Conservation (phyloP, 2,329 filamentous ascomycete species). For the Pseudopyrenochaeta lycopersici region DNA sequence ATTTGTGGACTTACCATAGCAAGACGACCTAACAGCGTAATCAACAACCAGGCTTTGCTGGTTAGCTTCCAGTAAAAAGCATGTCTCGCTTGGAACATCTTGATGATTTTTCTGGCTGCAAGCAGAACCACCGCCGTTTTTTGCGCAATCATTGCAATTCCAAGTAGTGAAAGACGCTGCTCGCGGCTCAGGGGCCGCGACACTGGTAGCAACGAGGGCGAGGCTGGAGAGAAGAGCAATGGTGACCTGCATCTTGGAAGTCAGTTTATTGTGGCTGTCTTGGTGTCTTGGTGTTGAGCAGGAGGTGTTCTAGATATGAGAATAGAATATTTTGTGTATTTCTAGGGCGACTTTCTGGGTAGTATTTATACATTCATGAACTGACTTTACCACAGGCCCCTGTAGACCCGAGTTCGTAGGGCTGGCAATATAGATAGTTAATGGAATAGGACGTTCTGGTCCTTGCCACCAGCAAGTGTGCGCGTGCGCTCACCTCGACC, state of each 20-base stretch:
- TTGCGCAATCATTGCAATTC: constrained; percentile 1
- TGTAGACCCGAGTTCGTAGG: neutral
- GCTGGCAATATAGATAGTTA: neutral
- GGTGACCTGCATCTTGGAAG: neutral
- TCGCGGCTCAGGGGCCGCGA: constrained; percentile 1
- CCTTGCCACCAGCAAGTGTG: neutral
- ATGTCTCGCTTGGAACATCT: neutral
- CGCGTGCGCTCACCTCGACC: neutral
- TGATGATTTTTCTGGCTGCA: neutral
- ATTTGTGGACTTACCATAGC: neutral
- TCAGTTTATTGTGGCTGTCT: neutral
- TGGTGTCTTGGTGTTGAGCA: neutral
- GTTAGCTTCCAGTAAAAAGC: neutral
- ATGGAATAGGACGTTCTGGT: neutral
- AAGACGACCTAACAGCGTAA: neutral
- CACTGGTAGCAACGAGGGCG: neutral
- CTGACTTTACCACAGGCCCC: neutral
- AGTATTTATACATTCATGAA: neutral
- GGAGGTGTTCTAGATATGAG: neutral
- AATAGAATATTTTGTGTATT: neutral
- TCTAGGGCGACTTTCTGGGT: neutral
- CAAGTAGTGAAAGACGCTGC: constrained; percentile 2
- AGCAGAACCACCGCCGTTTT: neutral
- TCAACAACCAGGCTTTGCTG: neutral
- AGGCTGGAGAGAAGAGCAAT: neutral